Base-by-base conservation (phyloP, 768 basidiomycete species). In the Lentinula sp. region DNA sequence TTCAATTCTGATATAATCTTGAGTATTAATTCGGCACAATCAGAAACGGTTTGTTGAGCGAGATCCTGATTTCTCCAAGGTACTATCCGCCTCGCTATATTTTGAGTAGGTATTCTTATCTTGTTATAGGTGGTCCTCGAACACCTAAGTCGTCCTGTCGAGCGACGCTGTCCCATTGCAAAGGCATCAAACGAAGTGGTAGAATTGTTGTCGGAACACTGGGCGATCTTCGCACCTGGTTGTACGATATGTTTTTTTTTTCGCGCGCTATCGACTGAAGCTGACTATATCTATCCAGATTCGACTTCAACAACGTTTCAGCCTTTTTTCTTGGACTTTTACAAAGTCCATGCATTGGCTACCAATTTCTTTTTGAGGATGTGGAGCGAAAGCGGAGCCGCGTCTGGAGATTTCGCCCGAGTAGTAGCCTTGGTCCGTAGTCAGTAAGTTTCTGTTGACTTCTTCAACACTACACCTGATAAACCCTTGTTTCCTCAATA, bases 341-440 rank as follows among this genome's bases (percentile, higher is more conserved):
- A 83, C 69, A 86, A 81, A 64, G 87, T 93, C 4, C 94, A 97
- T 71, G 76, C 81, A 9, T 75, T 94, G n/a, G 89, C 89, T 5
- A 85, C 87, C 3, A 83, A 84, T 50, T 95, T 95, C 76, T 95
- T 95, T 74, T 75, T 93, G n/a, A 83, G 91, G 37, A 93, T 96
- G 85, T 96, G 92, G 93, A 83, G 80, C 65, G 94, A 96, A 70
- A 91, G 89, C 67, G 87, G 88, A 11, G 89, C 94, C 1, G 85
- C 88, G 3, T 68, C 71, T 11, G 85, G 78, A 18, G 94, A 96
- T 72, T 93, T 94, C 64, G 78, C 81, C 39, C 86, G 95, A 9
- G 85, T 96, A 9, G 82, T 83, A 37, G 88, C 86, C 5, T 76
- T 95, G 18, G 87, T 88, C 39, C 84, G 85, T 57, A 93, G 91